phyloP scores from a whole-genome alignment of 768 basidiomycete genomes.

The Coprinopsis strossmayeri region DNA sequence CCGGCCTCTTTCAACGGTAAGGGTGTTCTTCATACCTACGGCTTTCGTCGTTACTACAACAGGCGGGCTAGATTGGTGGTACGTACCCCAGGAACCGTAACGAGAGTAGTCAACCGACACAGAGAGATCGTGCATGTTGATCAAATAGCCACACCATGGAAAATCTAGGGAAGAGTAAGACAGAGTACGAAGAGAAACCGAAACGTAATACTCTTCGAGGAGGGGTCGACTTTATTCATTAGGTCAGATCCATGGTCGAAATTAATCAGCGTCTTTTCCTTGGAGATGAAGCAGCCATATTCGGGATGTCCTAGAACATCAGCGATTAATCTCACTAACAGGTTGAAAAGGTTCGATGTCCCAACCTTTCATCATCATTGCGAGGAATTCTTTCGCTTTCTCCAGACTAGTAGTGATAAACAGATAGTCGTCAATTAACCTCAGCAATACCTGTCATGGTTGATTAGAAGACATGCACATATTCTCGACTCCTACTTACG shows the following conservation, averaged over 20 bases:
- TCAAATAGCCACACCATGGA: slow-evolving; percentile 88
- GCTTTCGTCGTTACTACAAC: not conserved
- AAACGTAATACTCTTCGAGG: slow-evolving; percentile 23
- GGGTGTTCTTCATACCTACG: slow-evolving; percentile 55
- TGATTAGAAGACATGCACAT: not conserved
- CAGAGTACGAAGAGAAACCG: not conserved
- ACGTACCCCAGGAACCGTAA: slow-evolving; percentile 30
- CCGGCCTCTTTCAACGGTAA: slow-evolving; percentile 65
- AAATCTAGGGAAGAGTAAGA: slow-evolving; percentile 48
- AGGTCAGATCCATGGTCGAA: slow-evolving; percentile 60
- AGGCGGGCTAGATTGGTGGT: not conserved
- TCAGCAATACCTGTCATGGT: slow-evolving; percentile 55
- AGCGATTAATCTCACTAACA: not conserved
- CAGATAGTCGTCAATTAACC: slow-evolving; percentile 94
- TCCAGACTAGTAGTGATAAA: slow-evolving; percentile 64
- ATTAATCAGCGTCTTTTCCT: slow-evolving; percentile 85
- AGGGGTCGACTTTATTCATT: slow-evolving; percentile 44
- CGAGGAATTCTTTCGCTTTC: slow-evolving; percentile 64
- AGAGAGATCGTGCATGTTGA: slow-evolving; percentile 72
- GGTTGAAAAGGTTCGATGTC: not conserved
- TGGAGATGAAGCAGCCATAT: slow-evolving; percentile 88
- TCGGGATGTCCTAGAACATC: slow-evolving; percentile 67
- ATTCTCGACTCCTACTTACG: no score
- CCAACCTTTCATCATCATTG: slow-evolving; percentile 68
- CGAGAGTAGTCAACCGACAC: slow-evolving; percentile 75